These are phyloP conservation scores for Hypoxylon sp. DNA, from an alignment of 2,329 filamentous ascomycete genomes.

Conservation along the genomic window DNA sequence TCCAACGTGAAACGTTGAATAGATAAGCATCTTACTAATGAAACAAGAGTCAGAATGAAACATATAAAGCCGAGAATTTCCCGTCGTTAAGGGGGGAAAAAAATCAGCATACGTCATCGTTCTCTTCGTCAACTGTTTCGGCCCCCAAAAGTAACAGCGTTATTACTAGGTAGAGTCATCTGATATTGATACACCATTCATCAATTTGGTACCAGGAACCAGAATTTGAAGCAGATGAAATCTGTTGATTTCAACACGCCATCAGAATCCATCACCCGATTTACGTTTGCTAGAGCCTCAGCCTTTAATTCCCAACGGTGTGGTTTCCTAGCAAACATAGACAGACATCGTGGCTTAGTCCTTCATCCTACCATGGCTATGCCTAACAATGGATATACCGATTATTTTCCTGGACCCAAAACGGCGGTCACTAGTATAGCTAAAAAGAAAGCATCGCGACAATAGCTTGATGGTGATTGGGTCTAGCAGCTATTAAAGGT, in stretches of 20 bases:
- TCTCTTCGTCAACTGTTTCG: not conserved
- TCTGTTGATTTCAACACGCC: not conserved
- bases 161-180: slow-evolving; percentile 4
- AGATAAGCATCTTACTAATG: slow-evolving; percentile 1
- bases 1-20: slow-evolving; percentile 3
- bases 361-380: slow-evolving; percentile 31
- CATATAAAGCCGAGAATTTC: slow-evolving; percentile 2
- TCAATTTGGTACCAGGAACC: slow-evolving; percentile 20
- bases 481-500: not conserved
- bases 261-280: not conserved
- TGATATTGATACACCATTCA: slow-evolving; percentile 15
- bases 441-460: not conserved
- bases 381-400: not conserved
- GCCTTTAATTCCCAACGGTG: slow-evolving; percentile 14
- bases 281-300: not conserved
- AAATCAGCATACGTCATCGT: slow-evolving; percentile 12
- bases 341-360: slow-evolving; percentile 1
- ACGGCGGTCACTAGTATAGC: not conserved
- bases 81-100: not conserved
- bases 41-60: slow-evolving; percentile 11
- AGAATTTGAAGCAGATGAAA: not conserved
- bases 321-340: slow-evolving; percentile 16
- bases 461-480: slow-evolving; percentile 2
- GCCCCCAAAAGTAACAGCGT: slow-evolving; percentile 8
- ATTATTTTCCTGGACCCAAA: not conserved